These are phyloP conservation scores for Mortierella sp. DNA, from an alignment of 371 early-diverging fungal genomes.

Conservation along the genomic window DNA sequence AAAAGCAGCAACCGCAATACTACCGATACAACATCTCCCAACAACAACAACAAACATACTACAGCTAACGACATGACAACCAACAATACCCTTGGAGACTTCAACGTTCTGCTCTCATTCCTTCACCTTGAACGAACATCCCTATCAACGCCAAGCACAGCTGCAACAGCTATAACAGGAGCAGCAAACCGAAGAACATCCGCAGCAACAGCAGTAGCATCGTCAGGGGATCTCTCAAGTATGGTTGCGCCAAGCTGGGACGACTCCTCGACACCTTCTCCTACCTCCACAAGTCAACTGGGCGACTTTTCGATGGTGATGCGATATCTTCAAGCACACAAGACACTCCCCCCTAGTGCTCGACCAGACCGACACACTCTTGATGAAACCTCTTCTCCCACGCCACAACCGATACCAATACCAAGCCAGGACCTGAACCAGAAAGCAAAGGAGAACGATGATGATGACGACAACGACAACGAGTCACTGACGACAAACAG, in stretches of 20 bases:
- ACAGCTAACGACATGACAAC: not conserved
- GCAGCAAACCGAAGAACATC: no score
- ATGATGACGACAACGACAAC: slow-evolving; percentile 1
- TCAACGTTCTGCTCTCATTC: slow-evolving; percentile 2
- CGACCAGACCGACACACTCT: not conserved
- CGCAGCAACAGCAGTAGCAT: not conserved
- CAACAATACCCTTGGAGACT: not conserved
- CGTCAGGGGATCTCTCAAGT: not conserved
- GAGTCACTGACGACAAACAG: not conserved
- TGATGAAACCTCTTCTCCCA: not conserved
- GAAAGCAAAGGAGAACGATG: not conserved
- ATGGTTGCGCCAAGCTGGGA: not conserved
- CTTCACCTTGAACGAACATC: slow-evolving; percentile 8
- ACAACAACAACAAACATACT: not conserved
- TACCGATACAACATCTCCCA: not conserved
- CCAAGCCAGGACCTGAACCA: slow-evolving; percentile 1
- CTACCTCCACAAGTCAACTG: not conserved
- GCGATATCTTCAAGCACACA: slow-evolving; percentile 31
- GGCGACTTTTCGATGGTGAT: slow-evolving; percentile 27
- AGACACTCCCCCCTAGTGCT: not conserved
- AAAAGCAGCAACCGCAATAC: not conserved
- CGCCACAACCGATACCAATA: not conserved
- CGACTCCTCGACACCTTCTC: not conserved
- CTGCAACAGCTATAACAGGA: not conserved
- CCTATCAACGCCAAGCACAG: not conserved